These are phyloP conservation scores for Suaeda aralocaspica DNA, from an alignment of 148 eudicot genomes.

Conservation along the genomic window DNA sequence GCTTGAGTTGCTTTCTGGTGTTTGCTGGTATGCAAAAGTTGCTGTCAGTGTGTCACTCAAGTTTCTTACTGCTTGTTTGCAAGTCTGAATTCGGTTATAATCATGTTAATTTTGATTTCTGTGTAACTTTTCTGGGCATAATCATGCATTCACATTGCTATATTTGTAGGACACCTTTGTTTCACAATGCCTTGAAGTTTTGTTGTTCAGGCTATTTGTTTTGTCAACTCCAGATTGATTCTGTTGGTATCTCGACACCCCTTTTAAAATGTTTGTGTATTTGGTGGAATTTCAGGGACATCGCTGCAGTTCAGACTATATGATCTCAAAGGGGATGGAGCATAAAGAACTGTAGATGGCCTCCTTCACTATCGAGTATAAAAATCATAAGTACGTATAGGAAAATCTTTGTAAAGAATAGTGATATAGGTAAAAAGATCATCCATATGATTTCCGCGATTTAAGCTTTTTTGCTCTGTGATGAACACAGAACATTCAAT, in stretches of 20 bases:
- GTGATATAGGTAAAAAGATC: too few relatives aligned
- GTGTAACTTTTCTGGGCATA: background rate
- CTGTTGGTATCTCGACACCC: background rate
- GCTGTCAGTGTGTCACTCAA: background rate
- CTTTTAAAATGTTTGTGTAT: background rate
- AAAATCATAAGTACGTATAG: background rate
- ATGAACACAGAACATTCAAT: too few relatives aligned
- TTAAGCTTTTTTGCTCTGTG: too few relatives aligned
- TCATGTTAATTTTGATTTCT: background rate
- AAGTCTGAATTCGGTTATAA: background rate
- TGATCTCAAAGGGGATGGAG: conserved; percentile 10
- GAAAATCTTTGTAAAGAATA: background rate
- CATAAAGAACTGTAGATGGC: background rate
- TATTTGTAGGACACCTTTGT: background rate
- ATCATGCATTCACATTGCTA: background rate
- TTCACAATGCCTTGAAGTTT: background rate
- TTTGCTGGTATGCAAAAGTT: conserved; percentile 20
- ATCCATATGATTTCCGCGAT: too few relatives aligned
- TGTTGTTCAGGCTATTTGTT: background rate
- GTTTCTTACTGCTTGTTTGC: background rate
- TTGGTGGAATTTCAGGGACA: conserved; percentile 11
- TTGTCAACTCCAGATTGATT: background rate
- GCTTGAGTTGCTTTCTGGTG: conserved; percentile 18
- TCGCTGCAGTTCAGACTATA: background rate
- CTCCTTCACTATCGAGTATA: background rate